Base-by-base conservation (phyloP, 1,139 yeast genomes). In the Lodderomyces theae region DNA sequence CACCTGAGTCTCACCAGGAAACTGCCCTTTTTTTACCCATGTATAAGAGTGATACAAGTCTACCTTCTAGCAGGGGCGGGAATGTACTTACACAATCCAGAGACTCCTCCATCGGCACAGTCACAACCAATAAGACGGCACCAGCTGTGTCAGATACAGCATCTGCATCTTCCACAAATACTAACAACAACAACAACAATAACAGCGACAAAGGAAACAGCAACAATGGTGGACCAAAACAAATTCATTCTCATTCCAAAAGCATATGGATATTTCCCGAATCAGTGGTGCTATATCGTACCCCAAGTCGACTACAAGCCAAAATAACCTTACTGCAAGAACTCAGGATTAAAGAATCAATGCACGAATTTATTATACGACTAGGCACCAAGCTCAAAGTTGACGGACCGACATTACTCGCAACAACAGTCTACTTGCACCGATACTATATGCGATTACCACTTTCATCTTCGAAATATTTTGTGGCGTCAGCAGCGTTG, bases 401-500 rank as follows among this genome's bases (percentile, higher is more conserved):
- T n/a, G 75, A 69, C 47, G 71, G 72, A 4, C 58, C 62, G 22
- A 68, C 77, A 34, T 69, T 72, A 12, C 57, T 68, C 35, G 74
- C 75, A 2, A 72, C 77, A 2, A 66, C 75, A 2, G 51, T 71
- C 18, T 71, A 69, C 46, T 50, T 65, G 29, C 63, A 68, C 43
- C 52, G 77, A n/a, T 71, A 59, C 45, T 72, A 68, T 47, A 66
- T 68, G 73, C 50, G 74, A 33, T 47, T 63, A 45, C 74, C 76
- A 8, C 69, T 72, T 37, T 65, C 75, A 15, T 60, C 68, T 9
- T 71, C 76, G 38, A 71, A 71, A 46, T 71, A 72, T 54, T 72
- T 57, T 46, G 74, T 71, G 25, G 76, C 74, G 2, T 61, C 69
- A 47, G 76, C 75, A 3, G 77, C 77, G 2, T 47, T 71, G 13